phyloP scores from a whole-genome alignment of 352 stramenopile species.

The Elongisporangium undulatum region DNA sequence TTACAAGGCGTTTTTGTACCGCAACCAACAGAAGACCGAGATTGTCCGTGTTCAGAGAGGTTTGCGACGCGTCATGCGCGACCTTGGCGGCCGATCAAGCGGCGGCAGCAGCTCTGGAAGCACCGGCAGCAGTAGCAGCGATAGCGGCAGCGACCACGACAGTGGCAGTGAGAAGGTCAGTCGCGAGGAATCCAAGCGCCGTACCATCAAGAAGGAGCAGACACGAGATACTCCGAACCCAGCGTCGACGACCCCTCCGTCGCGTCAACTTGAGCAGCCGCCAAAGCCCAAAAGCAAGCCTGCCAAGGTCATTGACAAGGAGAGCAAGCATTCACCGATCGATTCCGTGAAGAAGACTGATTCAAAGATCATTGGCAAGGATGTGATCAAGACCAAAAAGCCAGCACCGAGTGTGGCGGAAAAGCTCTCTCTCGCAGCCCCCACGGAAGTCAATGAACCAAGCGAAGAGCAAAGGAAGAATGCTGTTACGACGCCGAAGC shows the following conservation, averaged over 20 bases:
- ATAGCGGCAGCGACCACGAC: conserved; percentile 13
- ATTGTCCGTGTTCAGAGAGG: conserved; percentile 40
- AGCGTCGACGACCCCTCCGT: background rate
- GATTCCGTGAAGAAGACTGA: conserved; percentile 14
- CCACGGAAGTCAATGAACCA: background rate
- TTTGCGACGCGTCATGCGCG: conserved; percentile 34
- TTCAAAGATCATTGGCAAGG: conserved; percentile 10
- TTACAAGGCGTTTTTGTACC: conserved; percentile 57
- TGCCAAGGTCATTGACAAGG: background rate
- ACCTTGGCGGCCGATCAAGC: conserved; percentile 18
- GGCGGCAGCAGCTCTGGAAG: conserved; percentile 19
- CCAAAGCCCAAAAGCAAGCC: background rate
- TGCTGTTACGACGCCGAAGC: conserved; percentile 34
- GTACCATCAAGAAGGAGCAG: background rate
- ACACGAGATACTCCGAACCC: conserved; percentile 4
- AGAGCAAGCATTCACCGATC: conserved; percentile 8
- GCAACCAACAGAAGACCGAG: conserved; percentile 47
- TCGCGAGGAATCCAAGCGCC: background rate
- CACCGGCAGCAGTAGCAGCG: conserved; percentile 18
- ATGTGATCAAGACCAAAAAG: background rate
- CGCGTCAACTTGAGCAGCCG: background rate
- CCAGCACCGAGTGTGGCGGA: background rate
- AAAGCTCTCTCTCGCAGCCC: background rate
- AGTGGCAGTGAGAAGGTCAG: conserved; percentile 14
- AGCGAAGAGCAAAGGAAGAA: background rate